Conservation (phyloP, 306 rosid species). For the Cucurbita pepo region DNA sequence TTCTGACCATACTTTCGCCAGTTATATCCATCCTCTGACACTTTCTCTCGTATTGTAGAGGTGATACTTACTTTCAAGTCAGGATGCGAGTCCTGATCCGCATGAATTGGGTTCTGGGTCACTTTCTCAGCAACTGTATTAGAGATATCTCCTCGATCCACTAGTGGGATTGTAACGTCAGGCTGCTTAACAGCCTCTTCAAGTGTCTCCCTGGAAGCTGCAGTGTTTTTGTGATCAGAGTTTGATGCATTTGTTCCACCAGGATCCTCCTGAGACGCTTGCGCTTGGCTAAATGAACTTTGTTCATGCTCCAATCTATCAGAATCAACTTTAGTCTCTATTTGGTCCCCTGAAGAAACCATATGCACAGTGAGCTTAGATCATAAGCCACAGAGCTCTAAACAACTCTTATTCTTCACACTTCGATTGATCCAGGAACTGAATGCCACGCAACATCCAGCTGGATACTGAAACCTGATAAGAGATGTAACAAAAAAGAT, state of each 20-base stretch:
- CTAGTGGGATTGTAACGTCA: slow-evolving; percentile 20
- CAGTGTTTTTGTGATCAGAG: slow-evolving; percentile 15
- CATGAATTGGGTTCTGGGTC: slow-evolving; percentile 20
- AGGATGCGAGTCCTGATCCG: slow-evolving; percentile 12
- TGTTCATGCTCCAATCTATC: slow-evolving; percentile 26
- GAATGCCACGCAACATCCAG: slow-evolving; percentile 1
- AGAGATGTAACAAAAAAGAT: not conserved
- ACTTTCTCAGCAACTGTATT: slow-evolving; percentile 21
- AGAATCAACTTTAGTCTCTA: slow-evolving; percentile 27
- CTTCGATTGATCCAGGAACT: slow-evolving; percentile 4
- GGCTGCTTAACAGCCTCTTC: slow-evolving; percentile 18
- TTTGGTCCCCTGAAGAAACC: slow-evolving; percentile 51
- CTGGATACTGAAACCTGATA: slow-evolving; percentile 18
- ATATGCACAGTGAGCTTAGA: slow-evolving; percentile 30
- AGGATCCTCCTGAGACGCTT: slow-evolving; percentile 18
- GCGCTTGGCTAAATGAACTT: slow-evolving; percentile 20
- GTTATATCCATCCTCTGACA: slow-evolving; percentile 70
- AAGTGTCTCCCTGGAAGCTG: slow-evolving; percentile 5
- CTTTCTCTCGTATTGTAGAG: slow-evolving; percentile 44
- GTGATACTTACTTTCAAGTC: slow-evolving; percentile 29
- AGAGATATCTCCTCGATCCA: slow-evolving; percentile 28
- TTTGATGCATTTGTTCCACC: slow-evolving; percentile 13
- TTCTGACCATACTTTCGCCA: slow-evolving; percentile 98
- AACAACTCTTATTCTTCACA: not conserved
- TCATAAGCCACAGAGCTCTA: slow-evolving; percentile 11